Base-by-base conservation (phyloP, 108 stramenopile species). In the Skeletonema grethae region DNA sequence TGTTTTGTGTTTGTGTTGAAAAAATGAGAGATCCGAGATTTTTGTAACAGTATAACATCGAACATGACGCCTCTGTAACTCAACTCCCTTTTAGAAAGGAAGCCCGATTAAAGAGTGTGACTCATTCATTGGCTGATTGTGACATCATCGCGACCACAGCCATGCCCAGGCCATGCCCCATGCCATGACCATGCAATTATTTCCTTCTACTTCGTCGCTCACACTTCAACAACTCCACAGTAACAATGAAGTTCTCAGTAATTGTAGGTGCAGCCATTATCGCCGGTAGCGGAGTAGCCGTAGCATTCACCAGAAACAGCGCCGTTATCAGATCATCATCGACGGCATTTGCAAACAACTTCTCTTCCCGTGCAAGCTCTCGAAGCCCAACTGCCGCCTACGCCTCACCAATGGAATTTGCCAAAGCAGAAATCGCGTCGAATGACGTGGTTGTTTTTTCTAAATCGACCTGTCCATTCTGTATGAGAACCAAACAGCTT, bases 391-490 rank as follows among this genome's bases (percentile, higher is more conserved):
- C 71, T 12, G 43, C 61, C 7, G 60, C 70, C 16, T 65, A 41
- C 29, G 78, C 67, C 7, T 57, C 80, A 11, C 61, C 82, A 16
- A 22, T 50, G 32, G 90, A 90, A 20, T 90, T 90, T 67, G 86
- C 80, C 72, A 83, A 88, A 70, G 36, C 86, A 7, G 89, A 90
- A 69, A 94, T 94, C 70, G 87, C 79, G 30, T 88, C 85, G 22
- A 90, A 84, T 57, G 77, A 88, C 68, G 89, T 72, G 57, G 77
- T 83, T 29, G 78, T 83, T 43, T 90, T 87, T 62, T 87, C 88
- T 57, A 91, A 90, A 67, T 64, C 85, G 7, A 90, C 83, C 72
- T 94, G 93, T 55, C 85, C 87, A 13, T 92, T 75, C 73, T 94
- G 93, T 74, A 67, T 80, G 22, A 55, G 63, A 10, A 94, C 90